These are phyloP conservation scores for Astrocystis sublimbata DNA, from an alignment of 495 filamentous ascomycete species.

Conservation along the genomic window DNA sequence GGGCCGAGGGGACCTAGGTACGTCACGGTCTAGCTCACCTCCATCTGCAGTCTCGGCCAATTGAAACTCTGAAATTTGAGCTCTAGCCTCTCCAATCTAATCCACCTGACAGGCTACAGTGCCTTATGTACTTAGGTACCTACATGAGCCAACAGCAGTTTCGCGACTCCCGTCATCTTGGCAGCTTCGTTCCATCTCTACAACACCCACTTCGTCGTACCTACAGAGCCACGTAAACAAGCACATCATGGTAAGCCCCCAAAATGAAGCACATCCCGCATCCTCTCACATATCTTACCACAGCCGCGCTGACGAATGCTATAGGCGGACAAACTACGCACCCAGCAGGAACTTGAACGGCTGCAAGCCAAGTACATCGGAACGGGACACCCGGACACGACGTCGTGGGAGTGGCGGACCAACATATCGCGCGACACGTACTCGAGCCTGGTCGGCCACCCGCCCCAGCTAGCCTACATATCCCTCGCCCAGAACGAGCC, in stretches of 20 bases:
- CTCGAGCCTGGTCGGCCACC: conserved; percentile 84
- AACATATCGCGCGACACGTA: conserved; percentile 88
- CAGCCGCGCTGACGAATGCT: conserved; percentile 6
- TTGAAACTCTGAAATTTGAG: background rate
- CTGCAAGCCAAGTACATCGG: conserved; percentile 93
- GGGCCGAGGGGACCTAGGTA: background rate
- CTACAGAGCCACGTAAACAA: background rate
- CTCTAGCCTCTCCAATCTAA: too few relatives aligned
- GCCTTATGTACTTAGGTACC: too few relatives aligned
- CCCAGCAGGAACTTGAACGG: conserved; percentile 93
- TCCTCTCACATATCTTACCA: background rate
- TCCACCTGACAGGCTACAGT: too few relatives aligned
- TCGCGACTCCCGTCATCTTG: background rate
- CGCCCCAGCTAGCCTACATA: conserved; percentile 86
- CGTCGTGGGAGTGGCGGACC: conserved; percentile 90
- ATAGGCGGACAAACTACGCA: conserved; percentile 95
- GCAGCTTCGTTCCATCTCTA: background rate
- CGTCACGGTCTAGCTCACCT: too few relatives aligned
- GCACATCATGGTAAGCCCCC: conserved; percentile 21
- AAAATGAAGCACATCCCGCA: background rate
- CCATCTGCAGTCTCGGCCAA: background rate
- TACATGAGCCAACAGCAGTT: too few relatives aligned
- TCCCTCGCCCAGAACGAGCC: conserved; percentile 82
- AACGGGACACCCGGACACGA: conserved; percentile 97
- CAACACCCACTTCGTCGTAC: background rate